Base-by-base conservation (phyloP, 2,329 filamentous ascomycete genomes). In the Didymella sp. region DNA sequence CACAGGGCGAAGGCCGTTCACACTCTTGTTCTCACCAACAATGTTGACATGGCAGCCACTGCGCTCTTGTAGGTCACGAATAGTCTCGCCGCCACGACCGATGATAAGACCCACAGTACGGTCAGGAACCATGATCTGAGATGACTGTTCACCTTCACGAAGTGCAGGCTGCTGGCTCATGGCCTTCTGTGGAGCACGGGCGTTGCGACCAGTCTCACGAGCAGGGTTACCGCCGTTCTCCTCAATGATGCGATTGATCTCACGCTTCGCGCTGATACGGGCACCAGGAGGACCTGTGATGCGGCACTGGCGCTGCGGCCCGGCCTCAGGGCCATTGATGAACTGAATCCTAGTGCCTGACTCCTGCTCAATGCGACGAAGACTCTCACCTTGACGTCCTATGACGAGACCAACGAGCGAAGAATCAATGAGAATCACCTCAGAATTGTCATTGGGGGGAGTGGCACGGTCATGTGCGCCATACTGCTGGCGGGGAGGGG, bases 21-120 rank as follows among this genome's bases (percentile, higher is more conserved):
- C 85, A 72, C 91, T 96, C 82, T 96, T 96, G 65, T 91, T 91
- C 78, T 96, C 92, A 68, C 90, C 90, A 37, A 96, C 91, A 70
- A 96, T 96, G 76, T 96, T 96, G 75, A 96, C 92, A 76, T 96
- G 93, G 75, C 92, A 96, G n/a, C 90, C 91, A 68, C 90, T 95
- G 60, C 91, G 85, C 75, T 96, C 92, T 78, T 96, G 93, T 22
- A 96, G 82, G 73, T 96, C 92, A 71, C 92, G 88, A 69, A 96
- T 96, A 1, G 92, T 96, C 78, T 96, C 92, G 57, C 92, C 92
- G 37, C 91, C 91, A 65, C 92, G 89, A n/a, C 92, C 92, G 72
- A 96, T 96, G 67, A 96, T 96, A 42, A 96, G 82, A 48, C 92
- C 92, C 58, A 96, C 92, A 8, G 92, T 96, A 69, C 92, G 89